Percentiles rank a stretch among this genome's conserved stretches.
phyloP scores from a whole-genome alignment of 1,284 basidiomycete species.

The Moesziomyces aphidis region DNA sequence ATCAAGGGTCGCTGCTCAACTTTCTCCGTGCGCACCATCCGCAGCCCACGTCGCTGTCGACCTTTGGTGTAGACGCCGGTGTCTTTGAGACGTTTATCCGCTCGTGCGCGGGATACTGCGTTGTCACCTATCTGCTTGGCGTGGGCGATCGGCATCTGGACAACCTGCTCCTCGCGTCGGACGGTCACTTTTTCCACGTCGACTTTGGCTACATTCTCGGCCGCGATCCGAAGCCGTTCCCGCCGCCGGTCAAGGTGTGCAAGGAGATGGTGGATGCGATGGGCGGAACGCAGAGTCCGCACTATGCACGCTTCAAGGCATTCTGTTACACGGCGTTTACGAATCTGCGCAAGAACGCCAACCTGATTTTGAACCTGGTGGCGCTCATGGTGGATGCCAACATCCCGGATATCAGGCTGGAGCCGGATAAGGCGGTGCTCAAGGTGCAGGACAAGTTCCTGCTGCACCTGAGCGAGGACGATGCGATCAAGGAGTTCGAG shows the following conservation, averaged over 20 bases:
- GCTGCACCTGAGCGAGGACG: slow-evolving; percentile 77
- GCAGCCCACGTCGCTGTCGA: slow-evolving; percentile 90
- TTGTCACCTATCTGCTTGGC: slow-evolving; percentile 94
- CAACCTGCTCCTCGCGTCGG: slow-evolving; percentile 90
- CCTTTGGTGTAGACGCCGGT: slow-evolving; percentile 88
- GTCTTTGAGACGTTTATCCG: slow-evolving; percentile 96
- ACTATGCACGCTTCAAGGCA: slow-evolving; percentile 93
- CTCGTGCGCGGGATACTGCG: slow-evolving; percentile 98
- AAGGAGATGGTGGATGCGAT: slow-evolving; percentile 99
- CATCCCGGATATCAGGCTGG: slow-evolving; percentile 93
- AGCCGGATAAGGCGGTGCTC: slow-evolving; percentile 74
- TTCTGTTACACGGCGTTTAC: slow-evolving; percentile 97
- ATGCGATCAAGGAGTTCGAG: slow-evolving; percentile 95
- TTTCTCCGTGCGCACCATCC: slow-evolving; percentile 87
- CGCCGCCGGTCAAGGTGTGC: slow-evolving; percentile 97
- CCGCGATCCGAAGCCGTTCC: slow-evolving; percentile 96
- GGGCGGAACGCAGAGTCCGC: slow-evolving; percentile 81
- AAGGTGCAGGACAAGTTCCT: slow-evolving; percentile 96
- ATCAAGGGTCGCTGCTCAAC: slow-evolving; percentile 82
- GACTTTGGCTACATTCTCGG: slow-evolving; percentile 99
- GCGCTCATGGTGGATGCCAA: slow-evolving; percentile 98
- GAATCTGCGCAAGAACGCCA: slow-evolving; percentile 90
- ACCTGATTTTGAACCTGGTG: slow-evolving; percentile 94
- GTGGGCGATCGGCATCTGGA: slow-evolving; percentile 98
- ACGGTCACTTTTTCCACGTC: slow-evolving; percentile 80